Percentiles rank a stretch among this genome's conserved stretches.
Conservation (phyloP, 1,139 yeast genomes). For the Yarrowia galli region DNA sequence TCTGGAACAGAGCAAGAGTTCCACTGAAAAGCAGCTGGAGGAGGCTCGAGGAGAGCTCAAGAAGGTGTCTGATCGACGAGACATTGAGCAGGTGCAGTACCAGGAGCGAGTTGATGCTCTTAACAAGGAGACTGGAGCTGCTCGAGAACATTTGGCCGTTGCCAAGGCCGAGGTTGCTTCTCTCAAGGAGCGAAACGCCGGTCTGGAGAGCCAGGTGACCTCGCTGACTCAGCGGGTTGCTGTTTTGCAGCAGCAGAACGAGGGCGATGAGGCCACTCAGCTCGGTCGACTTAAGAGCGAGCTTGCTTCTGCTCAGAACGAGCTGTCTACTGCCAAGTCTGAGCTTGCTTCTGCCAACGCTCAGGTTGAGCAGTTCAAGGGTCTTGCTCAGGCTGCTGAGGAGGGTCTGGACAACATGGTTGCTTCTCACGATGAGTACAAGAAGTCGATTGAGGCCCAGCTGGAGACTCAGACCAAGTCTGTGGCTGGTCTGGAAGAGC, state of each 20-base stretch:
- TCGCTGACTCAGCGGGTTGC: constrained; percentile 52
- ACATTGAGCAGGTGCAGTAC: constrained; percentile 56
- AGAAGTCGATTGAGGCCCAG: constrained; percentile 53
- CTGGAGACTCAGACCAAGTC: constrained; percentile 54
- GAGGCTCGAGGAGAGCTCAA: constrained; percentile 55
- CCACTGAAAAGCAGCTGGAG: constrained; percentile 59
- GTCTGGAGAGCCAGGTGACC: constrained; percentile 52
- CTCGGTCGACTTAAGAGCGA: constrained; percentile 46
- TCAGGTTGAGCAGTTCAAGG: constrained; percentile 60
- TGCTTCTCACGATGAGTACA: constrained; percentile 56
- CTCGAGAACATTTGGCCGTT: constrained; percentile 55
- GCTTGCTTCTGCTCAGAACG: constrained; percentile 51
- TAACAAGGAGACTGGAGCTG: constrained; percentile 56
- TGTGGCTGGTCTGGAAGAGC: constrained; percentile 52
- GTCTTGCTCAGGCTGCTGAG: constrained; percentile 59
- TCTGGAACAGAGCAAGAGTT: constrained; percentile 58
- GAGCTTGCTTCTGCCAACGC: constrained; percentile 59
- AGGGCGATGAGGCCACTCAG: constrained; percentile 40
- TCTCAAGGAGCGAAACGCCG: constrained; percentile 49
- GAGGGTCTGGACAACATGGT: constrained; percentile 56
- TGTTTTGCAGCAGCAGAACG: constrained; percentile 38
- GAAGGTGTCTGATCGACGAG: constrained; percentile 44
- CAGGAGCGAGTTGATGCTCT: constrained; percentile 71
- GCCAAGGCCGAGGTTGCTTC: constrained; percentile 54
- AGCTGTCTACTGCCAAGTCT: constrained; percentile 55